Base-by-base conservation (phyloP, 1,139 yeast genomes). In the Torulaspora globosa region DNA sequence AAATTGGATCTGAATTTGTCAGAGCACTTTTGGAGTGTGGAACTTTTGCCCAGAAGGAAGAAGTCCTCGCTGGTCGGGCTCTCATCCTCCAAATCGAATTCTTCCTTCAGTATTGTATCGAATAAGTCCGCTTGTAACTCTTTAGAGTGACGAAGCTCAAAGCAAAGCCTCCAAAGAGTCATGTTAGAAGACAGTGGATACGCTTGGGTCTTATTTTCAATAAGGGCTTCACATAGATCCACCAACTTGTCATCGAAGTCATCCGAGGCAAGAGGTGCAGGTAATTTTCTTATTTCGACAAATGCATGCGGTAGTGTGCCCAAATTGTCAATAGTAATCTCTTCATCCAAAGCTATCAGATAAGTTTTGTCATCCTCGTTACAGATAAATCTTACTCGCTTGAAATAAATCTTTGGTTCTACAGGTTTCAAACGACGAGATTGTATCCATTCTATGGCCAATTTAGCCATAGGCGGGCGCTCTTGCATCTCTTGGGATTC, bases 361-460 rank as follows among this genome's bases (percentile, higher is more conserved):
- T 55, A 59, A 3, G 48, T 46, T 1, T 39, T 36, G 5, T 42
- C 49, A 2, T 46, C 41, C 3, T 46, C 40, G 21, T 52, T 49
- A 5, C 59, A 50, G 39, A 70, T 62, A 62, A 74, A 82, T 41
- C 87, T 68, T n/a, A 79, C 59, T 46, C 82, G 67, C 50, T 73
- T 71, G 42, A 73, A 69, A 30, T 66, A 65, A 14, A 80, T 60
- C 50, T 73, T 63, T 11, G 71, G 66, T 33, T 76, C 65, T 57
- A 67, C 44, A 63, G 70, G 18, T 60, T 70, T 71, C 54, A 73
- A 70, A 35, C 70, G 65, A 53, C 74, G 74, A 12, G 75, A 68
- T 26, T 76, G 62, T 12, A 81, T 66, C 69, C 80, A 75, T 51
- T 79, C 80, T 7, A 78, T 54, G 3, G 82, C 69, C 21, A 74